Evolutionary conservation across 805 yeast species (phyloP).

Genomic region (Candida arabinofermentans): DNA sequence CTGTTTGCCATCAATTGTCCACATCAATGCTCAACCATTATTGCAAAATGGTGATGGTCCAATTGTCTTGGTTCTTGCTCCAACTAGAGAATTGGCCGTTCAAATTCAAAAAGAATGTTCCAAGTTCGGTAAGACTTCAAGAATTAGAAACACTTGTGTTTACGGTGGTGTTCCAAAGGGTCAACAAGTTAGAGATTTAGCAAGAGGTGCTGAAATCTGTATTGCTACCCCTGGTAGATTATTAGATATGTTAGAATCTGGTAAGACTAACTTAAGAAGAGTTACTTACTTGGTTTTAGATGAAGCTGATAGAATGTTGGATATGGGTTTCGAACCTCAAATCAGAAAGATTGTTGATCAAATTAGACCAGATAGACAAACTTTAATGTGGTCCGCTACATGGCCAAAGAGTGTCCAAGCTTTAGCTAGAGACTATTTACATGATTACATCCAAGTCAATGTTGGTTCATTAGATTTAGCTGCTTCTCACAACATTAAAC

Average conservation of each 20-base stretch:
- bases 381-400: constrained; percentile 99
- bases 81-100: constrained; percentile 98
- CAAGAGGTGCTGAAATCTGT: constrained; percentile 91
- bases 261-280: constrained; percentile 91
- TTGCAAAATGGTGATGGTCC: constrained; percentile 96
- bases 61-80: constrained; percentile 90
- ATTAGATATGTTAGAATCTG: constrained; percentile 93
- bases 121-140: constrained; percentile 86
- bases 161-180: constrained; percentile 99
- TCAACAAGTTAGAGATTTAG: constrained; percentile 92
- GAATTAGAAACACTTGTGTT: constrained; percentile 94
- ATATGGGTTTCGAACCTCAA: constrained; percentile 99
- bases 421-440: constrained; percentile 85
- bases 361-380: constrained; percentile 99
- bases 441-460: constrained; percentile 93
- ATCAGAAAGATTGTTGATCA: constrained; percentile 94
- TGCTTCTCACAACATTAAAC: constrained; percentile 95
- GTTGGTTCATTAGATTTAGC: constrained; percentile 93
- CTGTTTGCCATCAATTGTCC: constrained; percentile 95
- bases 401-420: constrained; percentile 99
- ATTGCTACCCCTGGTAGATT: constrained; percentile 99
- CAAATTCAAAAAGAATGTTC: constrained; percentile 96
- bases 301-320: constrained; percentile 99
- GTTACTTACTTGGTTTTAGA: constrained; percentile 96
- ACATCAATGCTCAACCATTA: constrained; percentile 96